Percentiles rank a stretch among this genome's conserved stretches.
Evolutionary conservation across 257 asterid species (phyloP).

Genomic region (Nicotiana tabacum): DNA sequence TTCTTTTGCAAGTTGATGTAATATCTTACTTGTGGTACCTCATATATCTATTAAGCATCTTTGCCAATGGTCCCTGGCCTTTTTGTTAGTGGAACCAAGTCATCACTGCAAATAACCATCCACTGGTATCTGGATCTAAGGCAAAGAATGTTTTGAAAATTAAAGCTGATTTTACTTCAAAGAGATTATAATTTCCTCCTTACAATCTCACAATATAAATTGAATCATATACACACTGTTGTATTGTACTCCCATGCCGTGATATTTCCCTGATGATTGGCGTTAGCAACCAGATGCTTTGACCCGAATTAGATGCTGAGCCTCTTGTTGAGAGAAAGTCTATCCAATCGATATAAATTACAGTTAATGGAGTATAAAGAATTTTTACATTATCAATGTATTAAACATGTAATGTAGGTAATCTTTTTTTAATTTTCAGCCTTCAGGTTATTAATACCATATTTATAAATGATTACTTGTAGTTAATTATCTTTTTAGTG

Average conservation of each 20-base stretch:
- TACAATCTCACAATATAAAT: neutral
- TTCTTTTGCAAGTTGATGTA: conserved; percentile 11
- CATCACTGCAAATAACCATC: neutral
- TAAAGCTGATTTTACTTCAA: too few species aligned
- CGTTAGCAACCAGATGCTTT: too few species aligned
- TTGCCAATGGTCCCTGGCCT: neutral
- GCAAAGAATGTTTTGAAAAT: neutral
- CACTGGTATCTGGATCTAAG: neutral
- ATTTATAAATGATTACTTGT: too few species aligned
- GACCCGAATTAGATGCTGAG: too few species aligned
- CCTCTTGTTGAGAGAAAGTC: neutral
- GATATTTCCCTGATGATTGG: too few species aligned
- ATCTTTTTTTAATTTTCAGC: too few species aligned
- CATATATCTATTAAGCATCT: conserved; percentile 13
- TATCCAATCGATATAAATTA: neutral
- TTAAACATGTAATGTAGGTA: too few species aligned
- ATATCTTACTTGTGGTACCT: conserved; percentile 12
- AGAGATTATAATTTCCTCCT: neutral
- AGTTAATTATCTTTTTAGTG: neutral
- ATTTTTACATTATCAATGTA: too few species aligned
- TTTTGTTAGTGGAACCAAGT: neutral
- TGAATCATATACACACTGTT: too few species aligned
- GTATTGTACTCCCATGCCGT: too few species aligned
- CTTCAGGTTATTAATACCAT: too few species aligned
- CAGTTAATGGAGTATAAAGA: too few species aligned